Conservation (phyloP, 202 grass and related monocot species). For the Brachypodium distachyon region DNA sequence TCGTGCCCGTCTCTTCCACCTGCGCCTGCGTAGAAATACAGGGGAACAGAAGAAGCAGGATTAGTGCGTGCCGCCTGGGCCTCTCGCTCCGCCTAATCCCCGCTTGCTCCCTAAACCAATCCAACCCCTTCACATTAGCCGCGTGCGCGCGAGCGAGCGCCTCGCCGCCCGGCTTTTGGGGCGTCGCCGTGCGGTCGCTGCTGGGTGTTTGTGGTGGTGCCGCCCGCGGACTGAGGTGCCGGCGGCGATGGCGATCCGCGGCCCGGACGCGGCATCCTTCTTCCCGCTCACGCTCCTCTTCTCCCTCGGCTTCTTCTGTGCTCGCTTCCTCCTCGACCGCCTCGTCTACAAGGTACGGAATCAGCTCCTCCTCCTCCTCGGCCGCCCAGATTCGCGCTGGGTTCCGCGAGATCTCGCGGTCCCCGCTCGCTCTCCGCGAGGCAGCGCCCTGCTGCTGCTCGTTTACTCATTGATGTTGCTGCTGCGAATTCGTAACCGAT, state of each 20-base stretch:
- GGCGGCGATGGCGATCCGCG: conserved; percentile 9
- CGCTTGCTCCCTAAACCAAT: neutral
- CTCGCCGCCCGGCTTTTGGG: neutral
- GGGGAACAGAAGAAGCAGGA: neutral
- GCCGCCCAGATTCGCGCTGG: conserved; percentile 29
- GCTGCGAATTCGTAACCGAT: conserved; percentile 5
- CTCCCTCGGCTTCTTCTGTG: conserved; percentile 63
- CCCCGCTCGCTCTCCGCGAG: neutral
- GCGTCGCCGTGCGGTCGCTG: neutral
- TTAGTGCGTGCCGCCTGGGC: conserved; percentile 14
- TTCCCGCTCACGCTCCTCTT: conserved; percentile 40
- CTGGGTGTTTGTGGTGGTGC: neutral
- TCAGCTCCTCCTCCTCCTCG: neutral
- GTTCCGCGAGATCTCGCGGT: conserved; percentile 31
- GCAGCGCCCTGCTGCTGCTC: neutral
- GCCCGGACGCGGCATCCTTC: conserved; percentile 22
- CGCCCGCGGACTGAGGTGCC: neutral
- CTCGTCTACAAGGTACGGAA: conserved; percentile 68
- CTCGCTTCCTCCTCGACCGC: conserved; percentile 72
- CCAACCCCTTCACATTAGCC: conserved; percentile 22
- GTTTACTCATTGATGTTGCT: neutral
- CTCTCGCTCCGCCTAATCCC: neutral
- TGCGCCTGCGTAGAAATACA: conserved; percentile 16
- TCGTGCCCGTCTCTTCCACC: neutral
- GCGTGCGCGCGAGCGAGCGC: conserved; percentile 9